These are phyloP conservation scores for Aristolochia fimbriata DNA, from an alignment of 164 flowering plant genomes.

Conservation along the genomic window DNA sequence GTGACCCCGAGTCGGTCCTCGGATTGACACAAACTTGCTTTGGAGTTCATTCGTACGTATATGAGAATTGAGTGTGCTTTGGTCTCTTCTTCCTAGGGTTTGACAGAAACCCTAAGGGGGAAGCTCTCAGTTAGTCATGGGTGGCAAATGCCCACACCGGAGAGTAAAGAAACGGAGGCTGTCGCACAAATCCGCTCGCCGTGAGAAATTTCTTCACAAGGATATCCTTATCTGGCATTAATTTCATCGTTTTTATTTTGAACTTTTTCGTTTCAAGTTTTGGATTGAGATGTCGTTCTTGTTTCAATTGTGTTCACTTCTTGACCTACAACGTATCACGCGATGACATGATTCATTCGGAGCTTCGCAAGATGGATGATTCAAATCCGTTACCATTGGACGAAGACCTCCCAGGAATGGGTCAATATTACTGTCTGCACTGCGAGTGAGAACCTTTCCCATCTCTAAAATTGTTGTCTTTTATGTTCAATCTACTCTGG, in stretches of 20 bases:
- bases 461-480: not conserved
- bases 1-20: too few species aligned
- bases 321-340: constrained; percentile 24
- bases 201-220: constrained; percentile 58
- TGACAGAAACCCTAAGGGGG: not conserved
- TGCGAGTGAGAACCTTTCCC: constrained; percentile 59
- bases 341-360: constrained; percentile 69
- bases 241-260: not conserved
- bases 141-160: constrained; percentile 87
- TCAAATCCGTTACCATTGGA: constrained; percentile 47
- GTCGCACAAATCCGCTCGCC: constrained; percentile 81
- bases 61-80: too few species aligned
- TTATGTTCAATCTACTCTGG: not conserved
- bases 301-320: not conserved
- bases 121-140: constrained; percentile 26
- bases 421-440: constrained; percentile 88
- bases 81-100: constrained; percentile 1
- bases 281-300: not conserved
- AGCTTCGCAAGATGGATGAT: constrained; percentile 51
- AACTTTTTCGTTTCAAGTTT: not conserved
- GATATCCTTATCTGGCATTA: constrained; percentile 50
- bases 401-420: constrained; percentile 95
- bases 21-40: too few species aligned
- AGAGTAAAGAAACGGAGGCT: constrained; percentile 75
- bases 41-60: too few species aligned